phyloP scores from a whole-genome alignment of 1,284 basidiomycete species.

The Leucoagaricus sp. region DNA sequence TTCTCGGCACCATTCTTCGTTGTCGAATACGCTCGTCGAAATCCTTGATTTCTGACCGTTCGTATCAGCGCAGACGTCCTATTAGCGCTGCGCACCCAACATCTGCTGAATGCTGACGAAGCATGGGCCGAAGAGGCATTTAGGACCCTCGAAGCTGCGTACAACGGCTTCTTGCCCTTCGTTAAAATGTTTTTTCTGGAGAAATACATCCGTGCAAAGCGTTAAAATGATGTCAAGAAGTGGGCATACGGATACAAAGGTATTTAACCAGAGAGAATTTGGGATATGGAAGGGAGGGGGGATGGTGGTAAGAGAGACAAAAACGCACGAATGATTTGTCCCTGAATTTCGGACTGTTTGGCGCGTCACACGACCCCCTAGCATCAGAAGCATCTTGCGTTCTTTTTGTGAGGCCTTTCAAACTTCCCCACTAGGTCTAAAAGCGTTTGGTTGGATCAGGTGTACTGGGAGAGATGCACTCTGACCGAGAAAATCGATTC shows the following conservation, averaged over 20 bases:
- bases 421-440: no score
- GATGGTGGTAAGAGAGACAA: not conserved
- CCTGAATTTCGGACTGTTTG: not conserved
- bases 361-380: no score
- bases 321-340: not conserved
- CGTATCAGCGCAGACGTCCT: conserved; percentile 49
- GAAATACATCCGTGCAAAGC: conserved; percentile 37
- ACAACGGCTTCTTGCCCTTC: conserved; percentile 51
- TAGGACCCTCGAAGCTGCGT: conserved; percentile 52
- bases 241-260: not conserved
- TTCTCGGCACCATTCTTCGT: conserved; percentile 30
- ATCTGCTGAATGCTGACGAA: conserved; percentile 49
- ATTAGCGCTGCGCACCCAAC: conserved; percentile 50
- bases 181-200: conserved; percentile 48
- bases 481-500: no score
- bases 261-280: not conserved
- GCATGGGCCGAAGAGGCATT: conserved; percentile 55
- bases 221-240: not conserved
- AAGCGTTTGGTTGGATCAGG: no score
- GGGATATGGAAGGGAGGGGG: not conserved
- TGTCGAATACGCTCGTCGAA: conserved; percentile 49
- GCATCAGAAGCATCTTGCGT: no score
- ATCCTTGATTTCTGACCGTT: conserved; percentile 43
- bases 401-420: no score
- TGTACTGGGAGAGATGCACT: no score